Conservation (phyloP, 352 stramenopile species). For the Pythium dissotocum region DNA sequence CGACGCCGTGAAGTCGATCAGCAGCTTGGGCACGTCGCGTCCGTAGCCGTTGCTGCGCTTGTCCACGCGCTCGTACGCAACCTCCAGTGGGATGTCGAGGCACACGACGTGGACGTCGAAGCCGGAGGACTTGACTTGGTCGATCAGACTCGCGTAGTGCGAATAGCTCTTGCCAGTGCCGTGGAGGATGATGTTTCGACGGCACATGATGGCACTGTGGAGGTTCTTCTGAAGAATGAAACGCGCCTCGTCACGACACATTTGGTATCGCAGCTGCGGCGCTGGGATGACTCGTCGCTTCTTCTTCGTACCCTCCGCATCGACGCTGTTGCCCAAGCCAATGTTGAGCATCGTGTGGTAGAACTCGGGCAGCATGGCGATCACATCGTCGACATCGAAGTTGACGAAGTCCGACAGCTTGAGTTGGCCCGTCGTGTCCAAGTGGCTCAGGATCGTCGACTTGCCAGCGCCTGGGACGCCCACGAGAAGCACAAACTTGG, state of each 20-base stretch:
- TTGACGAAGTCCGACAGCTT: constrained; percentile 80
- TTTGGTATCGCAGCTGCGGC: constrained; percentile 72
- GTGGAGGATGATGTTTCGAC: constrained; percentile 82
- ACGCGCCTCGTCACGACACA: constrained; percentile 76
- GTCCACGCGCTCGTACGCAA: constrained; percentile 69
- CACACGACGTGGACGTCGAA: constrained; percentile 82
- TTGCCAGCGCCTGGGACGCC: constrained; percentile 71
- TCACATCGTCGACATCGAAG: constrained; percentile 82
- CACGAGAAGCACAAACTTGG: constrained; percentile 71
- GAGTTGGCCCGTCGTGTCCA: constrained; percentile 68
- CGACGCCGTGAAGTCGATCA: constrained; percentile 67
- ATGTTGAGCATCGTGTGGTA: constrained; percentile 86
- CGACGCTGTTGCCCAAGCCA: constrained; percentile 53
- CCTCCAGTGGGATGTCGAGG: constrained; percentile 62
- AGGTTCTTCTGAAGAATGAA: constrained; percentile 86
- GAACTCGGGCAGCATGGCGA: constrained; percentile 76
- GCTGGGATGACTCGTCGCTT: constrained; percentile 30
- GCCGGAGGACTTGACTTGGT: constrained; percentile 62
- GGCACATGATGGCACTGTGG: constrained; percentile 71
- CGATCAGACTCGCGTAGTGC: constrained; percentile 61
- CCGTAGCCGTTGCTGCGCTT: constrained; percentile 64
- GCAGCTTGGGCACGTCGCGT: constrained; percentile 56
- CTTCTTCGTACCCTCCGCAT: background rate
- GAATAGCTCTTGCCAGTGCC: constrained; percentile 73
- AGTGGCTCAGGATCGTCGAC: constrained; percentile 73